Evolutionary conservation across 257 asterid genomes (phyloP).

Genomic region (Gynochthodes officinalis): DNA sequence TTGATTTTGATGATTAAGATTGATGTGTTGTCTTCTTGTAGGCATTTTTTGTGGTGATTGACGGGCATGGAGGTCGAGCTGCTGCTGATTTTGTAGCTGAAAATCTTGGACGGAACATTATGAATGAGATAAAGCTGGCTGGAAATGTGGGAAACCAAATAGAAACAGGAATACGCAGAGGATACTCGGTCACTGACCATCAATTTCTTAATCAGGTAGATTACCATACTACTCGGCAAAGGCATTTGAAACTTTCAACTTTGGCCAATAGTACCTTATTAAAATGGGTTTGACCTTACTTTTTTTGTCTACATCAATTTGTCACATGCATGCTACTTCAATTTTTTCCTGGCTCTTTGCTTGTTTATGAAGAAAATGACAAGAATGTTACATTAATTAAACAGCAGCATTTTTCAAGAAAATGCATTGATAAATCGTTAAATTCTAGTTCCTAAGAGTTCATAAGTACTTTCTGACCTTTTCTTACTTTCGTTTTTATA

Average conservation of each 20-base stretch:
- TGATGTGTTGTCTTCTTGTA: too few relatives aligned
- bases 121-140: slow-evolving; percentile 22
- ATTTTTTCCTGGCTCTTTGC: too few relatives aligned
- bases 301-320: background rate
- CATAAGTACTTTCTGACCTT: too few relatives aligned
- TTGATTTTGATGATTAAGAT: too few relatives aligned
- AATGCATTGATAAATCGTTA: background rate
- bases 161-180: slow-evolving; percentile 41
- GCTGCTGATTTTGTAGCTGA: slow-evolving; percentile 48
- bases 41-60: slow-evolving; percentile 54
- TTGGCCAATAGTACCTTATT: background rate
- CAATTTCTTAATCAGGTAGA: slow-evolving; percentile 38
- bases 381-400: background rate
- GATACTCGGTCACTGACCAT: slow-evolving; percentile 38
- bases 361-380: background rate
- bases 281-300: background rate
- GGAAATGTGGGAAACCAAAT: slow-evolving; percentile 13
- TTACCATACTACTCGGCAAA: background rate
- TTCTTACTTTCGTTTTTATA: too few relatives aligned
- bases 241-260: slow-evolving; percentile 8
- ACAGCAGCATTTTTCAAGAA: too few relatives aligned
- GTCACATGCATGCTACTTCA: background rate
- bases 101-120: slow-evolving; percentile 43
- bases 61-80: slow-evolving; percentile 52
- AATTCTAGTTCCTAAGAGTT: too few relatives aligned